Percentiles rank a stretch among this genome's conserved stretches.
These are phyloP conservation scores for Penicillium daleae DNA, from an alignment of 495 filamentous ascomycete species.

Conservation along the genomic window DNA sequence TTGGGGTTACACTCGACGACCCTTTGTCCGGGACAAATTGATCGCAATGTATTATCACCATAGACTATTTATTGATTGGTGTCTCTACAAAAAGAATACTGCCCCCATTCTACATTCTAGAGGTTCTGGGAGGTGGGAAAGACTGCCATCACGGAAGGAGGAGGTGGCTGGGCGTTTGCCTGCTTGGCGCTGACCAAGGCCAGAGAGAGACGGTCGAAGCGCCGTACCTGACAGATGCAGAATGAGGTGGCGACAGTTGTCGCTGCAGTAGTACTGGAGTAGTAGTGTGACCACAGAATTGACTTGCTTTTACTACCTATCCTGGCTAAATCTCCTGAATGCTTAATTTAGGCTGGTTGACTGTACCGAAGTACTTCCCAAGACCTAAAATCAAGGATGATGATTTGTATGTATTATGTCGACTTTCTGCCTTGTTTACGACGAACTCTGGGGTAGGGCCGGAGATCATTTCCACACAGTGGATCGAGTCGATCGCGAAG, in stretches of 20 bases:
- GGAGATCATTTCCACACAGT: not conserved
- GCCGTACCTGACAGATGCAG: conserved; percentile 34
- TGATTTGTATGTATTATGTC: not conserved
- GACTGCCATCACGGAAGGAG: too few relatives aligned
- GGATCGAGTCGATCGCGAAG: not conserved
- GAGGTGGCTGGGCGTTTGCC: conserved; percentile 9
- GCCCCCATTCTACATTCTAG: not conserved
- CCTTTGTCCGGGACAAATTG: too few relatives aligned
- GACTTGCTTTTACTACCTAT: not conserved
- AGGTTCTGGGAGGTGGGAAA: too few relatives aligned
- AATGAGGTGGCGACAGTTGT: conserved; percentile 17
- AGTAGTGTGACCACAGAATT: conserved; percentile 3
- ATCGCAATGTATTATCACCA: not conserved
- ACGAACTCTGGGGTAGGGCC: not conserved
- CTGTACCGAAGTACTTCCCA: not conserved
- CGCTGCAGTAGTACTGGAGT: not conserved
- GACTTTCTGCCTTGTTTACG: not conserved
- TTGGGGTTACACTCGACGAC: conserved; percentile 23
- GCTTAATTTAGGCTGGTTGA: not conserved
- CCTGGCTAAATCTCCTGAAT: not conserved
- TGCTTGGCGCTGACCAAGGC: conserved; percentile 13
- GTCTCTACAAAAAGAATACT: not conserved
- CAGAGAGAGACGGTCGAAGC: conserved; percentile 21
- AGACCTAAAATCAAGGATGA: not conserved
- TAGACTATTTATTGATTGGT: not conserved